A percentile compares a stretch with the other conserved stretches of the same genome.
Conservation (phyloP, 305 asterid genomes). For the Fraxinus ornus region DNA sequence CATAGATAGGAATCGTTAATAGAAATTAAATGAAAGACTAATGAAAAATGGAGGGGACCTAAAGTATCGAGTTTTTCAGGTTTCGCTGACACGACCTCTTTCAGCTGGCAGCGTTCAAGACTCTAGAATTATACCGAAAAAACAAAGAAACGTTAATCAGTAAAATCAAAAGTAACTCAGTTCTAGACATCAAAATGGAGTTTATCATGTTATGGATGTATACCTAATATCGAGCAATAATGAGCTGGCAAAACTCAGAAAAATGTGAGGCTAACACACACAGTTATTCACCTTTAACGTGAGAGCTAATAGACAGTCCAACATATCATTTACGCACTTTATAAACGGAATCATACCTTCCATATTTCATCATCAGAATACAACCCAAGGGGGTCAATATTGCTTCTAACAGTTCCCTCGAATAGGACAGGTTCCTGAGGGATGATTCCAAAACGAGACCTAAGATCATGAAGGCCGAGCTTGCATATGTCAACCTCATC, state of each 20-base stretch:
- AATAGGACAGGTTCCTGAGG: constrained; percentile 78
- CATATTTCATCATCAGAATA: constrained; percentile 75
- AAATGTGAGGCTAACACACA: neutral
- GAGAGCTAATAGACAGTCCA: neutral
- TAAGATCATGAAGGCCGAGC: constrained; percentile 65
- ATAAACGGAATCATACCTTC: constrained; percentile 40
- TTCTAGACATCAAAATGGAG: neutral
- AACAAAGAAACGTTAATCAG: neutral
- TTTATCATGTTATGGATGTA: neutral
- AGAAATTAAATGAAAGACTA: neutral
- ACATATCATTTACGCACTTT: neutral
- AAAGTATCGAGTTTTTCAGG: constrained; percentile 56
- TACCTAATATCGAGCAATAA: neutral
- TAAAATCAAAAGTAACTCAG: neutral
- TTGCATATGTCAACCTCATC: constrained; percentile 58
- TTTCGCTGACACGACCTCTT: constrained; percentile 59
- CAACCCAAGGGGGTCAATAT: constrained; percentile 60
- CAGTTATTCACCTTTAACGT: neutral
- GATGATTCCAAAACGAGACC: constrained; percentile 73
- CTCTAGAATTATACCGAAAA: constrained; percentile 31
- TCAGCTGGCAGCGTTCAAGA: constrained; percentile 74
- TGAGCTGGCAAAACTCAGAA: neutral
- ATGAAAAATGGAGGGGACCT: constrained; percentile 26
- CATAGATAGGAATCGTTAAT: neutral
- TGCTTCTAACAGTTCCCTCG: constrained; percentile 64